These are phyloP conservation scores for Umbilicus rupestris DNA, from an alignment of 164 flowering plant species.

Conservation along the genomic window DNA sequence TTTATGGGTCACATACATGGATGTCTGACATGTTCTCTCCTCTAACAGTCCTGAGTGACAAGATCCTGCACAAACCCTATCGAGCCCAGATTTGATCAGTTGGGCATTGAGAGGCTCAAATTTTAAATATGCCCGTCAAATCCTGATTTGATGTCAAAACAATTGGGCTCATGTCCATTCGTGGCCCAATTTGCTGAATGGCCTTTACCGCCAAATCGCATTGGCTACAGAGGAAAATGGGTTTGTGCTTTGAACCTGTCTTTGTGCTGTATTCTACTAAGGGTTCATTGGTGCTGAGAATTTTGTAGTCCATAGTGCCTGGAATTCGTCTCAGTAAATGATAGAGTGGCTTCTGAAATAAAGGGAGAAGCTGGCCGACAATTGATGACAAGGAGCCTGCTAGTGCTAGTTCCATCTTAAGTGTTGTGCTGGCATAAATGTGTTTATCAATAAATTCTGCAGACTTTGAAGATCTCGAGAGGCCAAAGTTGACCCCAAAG, in stretches of 20 bases:
- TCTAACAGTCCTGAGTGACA: background rate
- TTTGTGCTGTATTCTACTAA: conserved; percentile 35
- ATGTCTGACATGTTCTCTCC: background rate
- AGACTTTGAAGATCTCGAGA: conserved; percentile 17
- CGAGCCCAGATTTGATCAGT: no score
- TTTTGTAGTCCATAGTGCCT: conserved; percentile 65
- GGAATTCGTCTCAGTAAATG: conserved; percentile 68
- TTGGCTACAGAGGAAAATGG: no score
- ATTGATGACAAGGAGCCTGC: conserved; percentile 74
- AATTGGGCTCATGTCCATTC: no score
- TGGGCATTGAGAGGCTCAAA: no score
- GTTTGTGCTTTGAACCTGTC: conserved; percentile 51
- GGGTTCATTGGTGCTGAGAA: conserved; percentile 21
- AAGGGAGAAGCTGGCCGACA: conserved; percentile 62
- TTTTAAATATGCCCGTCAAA: no score
- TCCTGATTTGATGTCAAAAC: no score
- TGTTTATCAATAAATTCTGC: conserved; percentile 69
- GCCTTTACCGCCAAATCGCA: no score
- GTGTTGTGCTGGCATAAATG: conserved; percentile 68
- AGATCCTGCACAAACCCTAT: no score
- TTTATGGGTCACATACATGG: no score
- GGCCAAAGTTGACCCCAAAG: conserved; percentile 81
- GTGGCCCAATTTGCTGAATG: no score
- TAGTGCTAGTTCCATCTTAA: conserved; percentile 81
- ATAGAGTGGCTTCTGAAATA: conserved; percentile 73